These are phyloP conservation scores for Geotrichum siamense DNA, from an alignment of 1,139 yeast species.

Conservation along the genomic window DNA sequence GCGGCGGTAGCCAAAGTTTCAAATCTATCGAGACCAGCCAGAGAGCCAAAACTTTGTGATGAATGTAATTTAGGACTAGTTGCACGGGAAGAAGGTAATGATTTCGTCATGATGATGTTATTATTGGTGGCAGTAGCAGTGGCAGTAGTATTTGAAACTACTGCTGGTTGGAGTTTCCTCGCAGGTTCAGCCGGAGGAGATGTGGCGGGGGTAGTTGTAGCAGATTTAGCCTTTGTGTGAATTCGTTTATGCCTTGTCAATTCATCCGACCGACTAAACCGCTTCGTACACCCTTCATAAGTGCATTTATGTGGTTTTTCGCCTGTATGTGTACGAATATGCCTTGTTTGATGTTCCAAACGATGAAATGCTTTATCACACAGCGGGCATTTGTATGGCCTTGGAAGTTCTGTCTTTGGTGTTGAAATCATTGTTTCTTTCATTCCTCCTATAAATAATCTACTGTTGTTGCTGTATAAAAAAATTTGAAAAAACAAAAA, in stretches of 20 bases:
- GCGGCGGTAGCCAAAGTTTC: constrained; percentile 78
- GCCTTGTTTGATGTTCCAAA: constrained; percentile 89
- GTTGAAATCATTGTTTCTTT: too few species aligned
- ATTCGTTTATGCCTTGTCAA: constrained; percentile 83
- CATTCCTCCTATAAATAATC: too few species aligned
- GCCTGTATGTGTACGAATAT: constrained; percentile 91
- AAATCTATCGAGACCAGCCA: constrained; percentile 26
- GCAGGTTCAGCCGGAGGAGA: background rate
- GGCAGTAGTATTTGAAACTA: background rate
- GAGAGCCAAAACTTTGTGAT: background rate
- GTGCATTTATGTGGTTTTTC: constrained; percentile 89
- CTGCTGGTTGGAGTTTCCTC: background rate
- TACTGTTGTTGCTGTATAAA: too few species aligned
- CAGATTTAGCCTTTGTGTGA: constrained; percentile 57
- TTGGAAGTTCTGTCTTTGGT: constrained; percentile 35
- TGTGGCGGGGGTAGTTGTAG: background rate
- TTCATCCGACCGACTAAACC: constrained; percentile 84
- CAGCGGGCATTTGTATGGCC: constrained; percentile 88
- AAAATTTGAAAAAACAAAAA: too few species aligned
- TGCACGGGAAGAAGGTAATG: constrained; percentile 2
- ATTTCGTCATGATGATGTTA: background rate
- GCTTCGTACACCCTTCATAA: constrained; percentile 79
- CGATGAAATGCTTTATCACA: constrained; percentile 91
- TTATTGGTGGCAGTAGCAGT: background rate
- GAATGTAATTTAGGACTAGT: constrained; percentile 3